Evolutionary conservation across 1,284 basidiomycete species (phyloP).

Genomic region (Coniophora puteana): DNA sequence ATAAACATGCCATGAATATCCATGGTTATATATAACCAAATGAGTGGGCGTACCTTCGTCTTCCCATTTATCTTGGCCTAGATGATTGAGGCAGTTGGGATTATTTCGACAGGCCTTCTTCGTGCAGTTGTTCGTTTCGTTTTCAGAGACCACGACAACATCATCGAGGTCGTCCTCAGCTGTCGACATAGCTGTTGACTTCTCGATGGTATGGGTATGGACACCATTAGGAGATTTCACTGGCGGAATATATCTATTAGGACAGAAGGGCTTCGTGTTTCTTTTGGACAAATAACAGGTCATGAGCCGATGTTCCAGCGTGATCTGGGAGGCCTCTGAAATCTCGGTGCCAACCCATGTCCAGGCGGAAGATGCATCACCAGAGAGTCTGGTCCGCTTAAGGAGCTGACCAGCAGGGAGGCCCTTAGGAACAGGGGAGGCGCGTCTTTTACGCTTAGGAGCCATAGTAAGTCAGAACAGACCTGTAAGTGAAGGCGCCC

Average conservation of each 20-base stretch:
- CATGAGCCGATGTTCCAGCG: conserved; percentile 56
- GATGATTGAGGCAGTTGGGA: conserved; percentile 81
- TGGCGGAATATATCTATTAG: conserved; percentile 44
- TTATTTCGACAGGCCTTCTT: conserved; percentile 67
- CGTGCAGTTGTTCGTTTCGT: conserved; percentile 54
- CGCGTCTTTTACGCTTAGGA: conserved; percentile 57
- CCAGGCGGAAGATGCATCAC: conserved; percentile 55
- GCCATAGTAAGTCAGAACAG: no score
- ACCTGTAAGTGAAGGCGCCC: no score
- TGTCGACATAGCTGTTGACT: conserved; percentile 8
- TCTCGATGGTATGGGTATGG: conserved; percentile 3
- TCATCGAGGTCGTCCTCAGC: conserved; percentile 48
- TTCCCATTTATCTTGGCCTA: conserved; percentile 80
- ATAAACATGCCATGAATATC: no score
- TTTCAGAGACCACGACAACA: conserved; percentile 66
- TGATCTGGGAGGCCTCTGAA: conserved; percentile 51
- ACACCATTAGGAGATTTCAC: conserved; percentile 11
- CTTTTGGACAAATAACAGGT: conserved; percentile 62
- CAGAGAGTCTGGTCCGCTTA: conserved; percentile 49
- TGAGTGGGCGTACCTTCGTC: conserved; percentile 44
- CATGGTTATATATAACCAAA: no score
- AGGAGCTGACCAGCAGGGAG: conserved; percentile 57
- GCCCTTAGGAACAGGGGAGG: conserved; percentile 44
- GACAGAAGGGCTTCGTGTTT: conserved; percentile 47
- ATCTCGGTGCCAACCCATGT: conserved; percentile 75